Evolutionary conservation across 257 asterid genomes (phyloP).

Genomic region (Solanum ossicruentum): DNA sequence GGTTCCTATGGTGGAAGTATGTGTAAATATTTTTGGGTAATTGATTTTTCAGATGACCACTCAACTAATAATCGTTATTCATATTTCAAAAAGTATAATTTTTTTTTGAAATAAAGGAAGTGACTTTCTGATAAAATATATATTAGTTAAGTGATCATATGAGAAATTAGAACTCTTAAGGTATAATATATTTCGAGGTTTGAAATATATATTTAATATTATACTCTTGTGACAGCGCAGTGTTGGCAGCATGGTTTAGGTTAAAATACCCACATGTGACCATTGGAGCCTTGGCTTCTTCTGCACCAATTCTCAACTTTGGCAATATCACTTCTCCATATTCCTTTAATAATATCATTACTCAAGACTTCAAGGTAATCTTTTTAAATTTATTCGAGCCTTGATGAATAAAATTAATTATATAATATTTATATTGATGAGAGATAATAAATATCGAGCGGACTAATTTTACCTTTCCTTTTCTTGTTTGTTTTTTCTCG

Average conservation of each 20-base stretch:
- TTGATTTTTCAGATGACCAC: background rate
- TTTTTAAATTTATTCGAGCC: background rate
- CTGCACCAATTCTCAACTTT: conserved; percentile 87
- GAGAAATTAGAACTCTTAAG: background rate
- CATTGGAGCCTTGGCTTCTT: conserved; percentile 84
- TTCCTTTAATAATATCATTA: conserved; percentile 55
- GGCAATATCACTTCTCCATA: conserved; percentile 73
- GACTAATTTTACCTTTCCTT: background rate
- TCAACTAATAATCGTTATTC: no score
- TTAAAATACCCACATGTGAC: conserved; percentile 83
- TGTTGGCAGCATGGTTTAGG: conserved; percentile 98
- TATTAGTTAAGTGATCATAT: background rate
- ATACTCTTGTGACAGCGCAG: conserved; percentile 19
- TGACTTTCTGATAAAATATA: background rate
- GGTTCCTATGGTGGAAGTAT: conserved; percentile 98
- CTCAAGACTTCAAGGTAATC: conserved; percentile 68
- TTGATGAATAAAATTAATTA: background rate
- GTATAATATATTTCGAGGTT: background rate
- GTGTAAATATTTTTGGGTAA: background rate
- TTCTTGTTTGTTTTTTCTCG: background rate
- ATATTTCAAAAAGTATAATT: background rate
- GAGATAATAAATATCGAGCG: background rate
- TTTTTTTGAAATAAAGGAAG: accelerated
- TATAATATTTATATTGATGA: background rate
- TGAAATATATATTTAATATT: background rate